Conservation (phyloP, 176 grass and related monocot species). For the Triticum dicoccoides region DNA sequence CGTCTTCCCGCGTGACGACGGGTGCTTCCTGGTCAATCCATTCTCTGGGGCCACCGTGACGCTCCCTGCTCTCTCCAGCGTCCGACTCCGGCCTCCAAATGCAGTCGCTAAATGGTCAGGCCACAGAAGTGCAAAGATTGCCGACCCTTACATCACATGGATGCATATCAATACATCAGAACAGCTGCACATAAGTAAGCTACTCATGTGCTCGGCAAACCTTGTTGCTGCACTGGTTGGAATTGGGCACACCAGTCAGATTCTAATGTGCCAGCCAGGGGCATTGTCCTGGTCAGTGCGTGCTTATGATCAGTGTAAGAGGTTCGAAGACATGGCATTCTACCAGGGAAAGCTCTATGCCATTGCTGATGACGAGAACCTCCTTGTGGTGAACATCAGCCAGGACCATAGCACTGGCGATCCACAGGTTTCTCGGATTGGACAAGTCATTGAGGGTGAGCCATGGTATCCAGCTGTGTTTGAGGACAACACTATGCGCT, state of each 20-base stretch:
- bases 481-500: neutral
- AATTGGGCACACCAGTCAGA: neutral
- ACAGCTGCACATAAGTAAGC: neutral
- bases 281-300: neutral
- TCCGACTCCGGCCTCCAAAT: neutral
- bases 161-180: neutral
- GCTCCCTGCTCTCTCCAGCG: neutral
- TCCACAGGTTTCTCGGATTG: neutral
- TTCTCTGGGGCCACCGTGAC: neutral
- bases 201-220: neutral
- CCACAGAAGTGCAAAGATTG: neutral
- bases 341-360: neutral
- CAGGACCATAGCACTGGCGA: neutral
- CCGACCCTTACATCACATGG: neutral
- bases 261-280: neutral
- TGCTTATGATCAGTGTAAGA: neutral
- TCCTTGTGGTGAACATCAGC: neutral
- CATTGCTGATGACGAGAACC: neutral
- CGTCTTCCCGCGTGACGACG: neutral
- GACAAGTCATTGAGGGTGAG: neutral
- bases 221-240: neutral
- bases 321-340: neutral
- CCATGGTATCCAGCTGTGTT: neutral
- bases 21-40: neutral
- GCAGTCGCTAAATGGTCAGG: neutral